These are phyloP conservation scores for Pseudogymnoascus sp. DNA, from an alignment of 2,329 filamentous ascomycete genomes.

Conservation along the genomic window DNA sequence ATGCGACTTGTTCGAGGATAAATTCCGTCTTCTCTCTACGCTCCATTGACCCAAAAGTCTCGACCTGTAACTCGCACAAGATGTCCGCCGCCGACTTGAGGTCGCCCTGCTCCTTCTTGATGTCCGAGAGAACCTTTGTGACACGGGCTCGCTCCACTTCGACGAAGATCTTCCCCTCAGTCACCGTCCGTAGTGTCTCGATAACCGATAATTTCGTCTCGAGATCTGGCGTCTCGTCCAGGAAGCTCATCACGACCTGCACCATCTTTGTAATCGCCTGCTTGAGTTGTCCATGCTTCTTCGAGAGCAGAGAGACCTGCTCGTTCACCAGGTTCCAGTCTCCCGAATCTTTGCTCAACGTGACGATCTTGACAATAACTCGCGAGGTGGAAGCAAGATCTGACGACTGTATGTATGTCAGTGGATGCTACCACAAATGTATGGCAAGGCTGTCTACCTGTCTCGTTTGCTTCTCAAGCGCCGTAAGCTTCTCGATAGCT, in stretches of 20 bases:
- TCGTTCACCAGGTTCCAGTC: slow-evolving; percentile 96
- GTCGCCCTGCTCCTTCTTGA: slow-evolving; percentile 94
- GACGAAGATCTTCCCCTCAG: slow-evolving; percentile 99
- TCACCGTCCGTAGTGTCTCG: slow-evolving; percentile 90
- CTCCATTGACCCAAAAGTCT: slow-evolving; percentile 98
- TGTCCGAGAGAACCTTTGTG: slow-evolving; percentile 89
- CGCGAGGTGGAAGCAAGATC: slow-evolving; percentile 93
- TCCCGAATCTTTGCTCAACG: slow-evolving; percentile 83
- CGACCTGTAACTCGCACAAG: slow-evolving; percentile 93
- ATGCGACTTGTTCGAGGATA: slow-evolving; percentile 85
- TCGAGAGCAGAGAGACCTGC: slow-evolving; percentile 89
- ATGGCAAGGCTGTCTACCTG: slow-evolving; percentile 55
- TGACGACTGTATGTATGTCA: slow-evolving; percentile 58
- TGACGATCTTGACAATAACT: slow-evolving; percentile 80
- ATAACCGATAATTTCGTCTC: slow-evolving; percentile 91
- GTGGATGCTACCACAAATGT: slow-evolving; percentile 9
- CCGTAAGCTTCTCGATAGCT: slow-evolving; percentile 87
- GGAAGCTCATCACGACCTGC: slow-evolving; percentile 86
- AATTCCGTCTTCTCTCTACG: slow-evolving; percentile 98
- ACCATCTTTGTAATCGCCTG: slow-evolving; percentile 99
- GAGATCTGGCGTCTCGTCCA: slow-evolving; percentile 75
- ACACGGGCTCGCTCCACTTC: slow-evolving; percentile 96
- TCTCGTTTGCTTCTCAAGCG: slow-evolving; percentile 92
- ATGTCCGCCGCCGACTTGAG: slow-evolving; percentile 84
- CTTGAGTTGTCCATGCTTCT: slow-evolving; percentile 99